A percentile compares a stretch with the other conserved stretches of the same genome.
Evolutionary conservation across 495 filamentous ascomycete species (phyloP).

Genomic region (Cenococcum geophilum): DNA sequence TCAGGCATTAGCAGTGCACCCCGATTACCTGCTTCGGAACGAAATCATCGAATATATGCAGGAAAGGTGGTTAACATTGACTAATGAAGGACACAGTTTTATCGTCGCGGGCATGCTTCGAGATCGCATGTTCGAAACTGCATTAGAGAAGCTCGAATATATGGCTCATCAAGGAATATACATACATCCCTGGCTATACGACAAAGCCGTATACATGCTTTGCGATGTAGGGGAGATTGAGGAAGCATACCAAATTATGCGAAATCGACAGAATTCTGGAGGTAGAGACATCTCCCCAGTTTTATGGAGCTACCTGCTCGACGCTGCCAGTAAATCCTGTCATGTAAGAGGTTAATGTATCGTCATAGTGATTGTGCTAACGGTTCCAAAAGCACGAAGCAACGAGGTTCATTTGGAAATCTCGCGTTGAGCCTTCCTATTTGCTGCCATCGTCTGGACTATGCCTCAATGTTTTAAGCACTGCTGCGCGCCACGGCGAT

Average conservation of each 20-base stretch:
- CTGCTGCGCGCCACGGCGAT: conserved; percentile 62
- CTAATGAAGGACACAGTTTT: conserved; percentile 56
- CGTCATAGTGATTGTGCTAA: not conserved
- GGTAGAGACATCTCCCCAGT: conserved; percentile 38
- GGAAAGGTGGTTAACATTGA: conserved; percentile 62
- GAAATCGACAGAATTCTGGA: conserved; percentile 4
- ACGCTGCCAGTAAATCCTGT: conserved; percentile 51
- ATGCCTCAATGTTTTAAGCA: conserved; percentile 58
- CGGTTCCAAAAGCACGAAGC: conserved; percentile 18
- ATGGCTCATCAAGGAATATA: conserved; percentile 53
- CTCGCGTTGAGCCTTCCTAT: conserved; percentile 50
- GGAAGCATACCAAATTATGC: conserved; percentile 50
- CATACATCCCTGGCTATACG: conserved; percentile 66
- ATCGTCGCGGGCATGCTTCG: conserved; percentile 68
- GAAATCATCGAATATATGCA: conserved; percentile 67
- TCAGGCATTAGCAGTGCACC: conserved; percentile 73
- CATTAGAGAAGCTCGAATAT: conserved; percentile 62
- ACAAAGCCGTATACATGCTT: conserved; percentile 65
- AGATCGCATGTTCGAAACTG: conserved; percentile 76
- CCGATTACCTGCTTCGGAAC: conserved; percentile 69
- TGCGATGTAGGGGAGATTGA: conserved; percentile 66
- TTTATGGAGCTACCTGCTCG: conserved; percentile 67
- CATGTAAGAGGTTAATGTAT: conserved; percentile 42
- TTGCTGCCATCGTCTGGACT: conserved; percentile 61
- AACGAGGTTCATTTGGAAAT: conserved; percentile 56